A percentile compares a stretch with the other conserved stretches of the same genome.
Evolutionary conservation across 306 rosid genomes (phyloP).

Genomic region (Dryas alaskensis): DNA sequence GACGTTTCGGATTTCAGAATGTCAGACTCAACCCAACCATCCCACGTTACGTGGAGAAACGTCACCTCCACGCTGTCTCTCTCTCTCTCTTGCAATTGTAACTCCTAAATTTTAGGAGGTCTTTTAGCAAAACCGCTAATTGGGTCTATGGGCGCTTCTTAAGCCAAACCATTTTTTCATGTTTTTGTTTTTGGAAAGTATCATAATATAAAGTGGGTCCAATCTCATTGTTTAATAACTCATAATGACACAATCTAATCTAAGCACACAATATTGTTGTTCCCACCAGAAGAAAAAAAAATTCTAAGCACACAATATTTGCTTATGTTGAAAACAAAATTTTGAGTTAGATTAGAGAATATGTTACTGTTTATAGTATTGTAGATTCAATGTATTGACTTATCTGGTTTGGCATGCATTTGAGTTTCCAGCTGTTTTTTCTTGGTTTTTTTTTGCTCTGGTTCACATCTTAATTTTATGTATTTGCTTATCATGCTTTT

Average conservation of each 20-base stretch:
- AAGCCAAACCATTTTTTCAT: background rate
- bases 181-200: too few relatives aligned
- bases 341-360: background rate
- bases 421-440: background rate
- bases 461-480: background rate
- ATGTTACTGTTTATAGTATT: background rate
- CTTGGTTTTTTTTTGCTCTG: background rate
- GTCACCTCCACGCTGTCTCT: background rate
- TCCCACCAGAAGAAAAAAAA: background rate
- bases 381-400: background rate
- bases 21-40: background rate
- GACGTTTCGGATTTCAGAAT: background rate
- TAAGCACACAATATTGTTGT: too few relatives aligned
- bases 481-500: background rate
- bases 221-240: background rate
- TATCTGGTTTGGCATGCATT: background rate
- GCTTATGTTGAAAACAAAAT: background rate
- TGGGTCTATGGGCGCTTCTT: background rate
- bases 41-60: slow-evolving; percentile 14
- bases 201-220: background rate
- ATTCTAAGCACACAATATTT: background rate
- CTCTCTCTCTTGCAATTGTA: background rate
- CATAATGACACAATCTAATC: too few relatives aligned
- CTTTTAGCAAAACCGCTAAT: background rate
- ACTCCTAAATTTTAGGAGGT: slow-evolving; percentile 6